Evolutionary conservation across 2,329 filamentous ascomycete species (phyloP), one percentile per base, ranked within the genome.

Genomic region (Trichoderma brevicompactum): DNA sequence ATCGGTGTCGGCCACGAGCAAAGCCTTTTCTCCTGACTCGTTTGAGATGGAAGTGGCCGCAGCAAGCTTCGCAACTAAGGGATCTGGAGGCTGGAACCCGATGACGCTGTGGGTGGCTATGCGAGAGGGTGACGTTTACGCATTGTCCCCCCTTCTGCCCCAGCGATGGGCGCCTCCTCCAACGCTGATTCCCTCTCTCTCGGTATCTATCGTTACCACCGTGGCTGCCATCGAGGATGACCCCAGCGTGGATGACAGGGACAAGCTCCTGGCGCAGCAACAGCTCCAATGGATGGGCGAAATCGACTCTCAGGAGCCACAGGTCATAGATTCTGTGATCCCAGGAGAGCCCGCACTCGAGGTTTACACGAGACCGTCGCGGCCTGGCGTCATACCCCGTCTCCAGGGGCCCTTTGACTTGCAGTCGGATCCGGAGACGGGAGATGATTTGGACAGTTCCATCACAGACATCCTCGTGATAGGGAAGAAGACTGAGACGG

Each of bases 71-170:
- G 82, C 84, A 41, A 81, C 80, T 12, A 82, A 83, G 68, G 82
- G 82, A 41, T 85, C 86, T 7, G 94, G 93, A 13, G 93, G 93
- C 62, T 99, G 95, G 95, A 91, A 93, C 7, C 88, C 94, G 9
- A 97, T 97, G 91, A 98, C 95, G 0, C 82, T 99, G 10, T 99
- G 94, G 92, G 81, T 98, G 59, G 93, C 94, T n/a, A 99, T 97
- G 91, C 87, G 88, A 43, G 91, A 92, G 66, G 95, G 95, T 3
- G 94, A 97, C 73, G 85, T 98, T 6, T 99, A 99, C 74, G 94
- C 94, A 1, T 81, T 99, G 8, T 97, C 94, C 74, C 95, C 95
- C 1, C 83, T 99, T 46, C 81, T 99, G 38, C 95, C 95, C 0
- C 88, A 88, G 59, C 92, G 90, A 71, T 98, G 94, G 93, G 87